phyloP scores from a whole-genome alignment of 148 eudicot species.

The Suaeda aralocaspica region DNA sequence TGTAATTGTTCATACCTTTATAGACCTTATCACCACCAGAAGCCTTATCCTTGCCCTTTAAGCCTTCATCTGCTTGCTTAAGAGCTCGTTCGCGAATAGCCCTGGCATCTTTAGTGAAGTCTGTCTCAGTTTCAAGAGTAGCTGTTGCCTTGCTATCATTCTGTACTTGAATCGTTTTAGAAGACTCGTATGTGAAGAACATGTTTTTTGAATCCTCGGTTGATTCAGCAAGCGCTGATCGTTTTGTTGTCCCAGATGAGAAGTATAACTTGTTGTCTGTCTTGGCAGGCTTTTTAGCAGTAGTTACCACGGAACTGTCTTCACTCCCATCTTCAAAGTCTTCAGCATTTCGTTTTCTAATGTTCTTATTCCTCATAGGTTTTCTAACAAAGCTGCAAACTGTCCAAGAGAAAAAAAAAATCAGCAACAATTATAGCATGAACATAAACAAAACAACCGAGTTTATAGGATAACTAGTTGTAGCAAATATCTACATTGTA shows the following conservation, averaged over 20 bases:
- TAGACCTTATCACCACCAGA: constrained; percentile 60
- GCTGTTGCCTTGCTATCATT: constrained; percentile 92
- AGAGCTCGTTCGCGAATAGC: constrained; percentile 82
- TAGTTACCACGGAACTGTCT: constrained; percentile 34
- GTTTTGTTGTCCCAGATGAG: constrained; percentile 52
- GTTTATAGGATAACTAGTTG: too few species aligned
- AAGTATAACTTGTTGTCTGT: constrained; percentile 59
- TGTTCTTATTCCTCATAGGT: constrained; percentile 70
- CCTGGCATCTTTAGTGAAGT: constrained; percentile 68
- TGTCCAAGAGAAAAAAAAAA: constrained; percentile 27
- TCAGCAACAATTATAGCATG: not conserved
- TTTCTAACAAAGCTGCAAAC: constrained; percentile 79
- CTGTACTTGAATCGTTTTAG: constrained; percentile 69
- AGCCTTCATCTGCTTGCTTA: constrained; percentile 64
- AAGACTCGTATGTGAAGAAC: constrained; percentile 70
- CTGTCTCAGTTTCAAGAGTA: constrained; percentile 87
- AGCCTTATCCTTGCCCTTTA: not conserved
- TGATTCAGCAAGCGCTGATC: constrained; percentile 27
- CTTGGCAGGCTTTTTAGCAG: constrained; percentile 38
- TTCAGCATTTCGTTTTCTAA: constrained; percentile 52
- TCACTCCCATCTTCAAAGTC: constrained; percentile 46
- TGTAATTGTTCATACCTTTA: constrained; percentile 79
- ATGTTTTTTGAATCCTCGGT: constrained; percentile 33
- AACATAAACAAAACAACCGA: constrained; percentile 1
- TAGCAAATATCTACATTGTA: too few species aligned